These are phyloP conservation scores for Aureobasidium sp. DNA, from an alignment of 2,329 filamentous ascomycete genomes.

Conservation along the genomic window DNA sequence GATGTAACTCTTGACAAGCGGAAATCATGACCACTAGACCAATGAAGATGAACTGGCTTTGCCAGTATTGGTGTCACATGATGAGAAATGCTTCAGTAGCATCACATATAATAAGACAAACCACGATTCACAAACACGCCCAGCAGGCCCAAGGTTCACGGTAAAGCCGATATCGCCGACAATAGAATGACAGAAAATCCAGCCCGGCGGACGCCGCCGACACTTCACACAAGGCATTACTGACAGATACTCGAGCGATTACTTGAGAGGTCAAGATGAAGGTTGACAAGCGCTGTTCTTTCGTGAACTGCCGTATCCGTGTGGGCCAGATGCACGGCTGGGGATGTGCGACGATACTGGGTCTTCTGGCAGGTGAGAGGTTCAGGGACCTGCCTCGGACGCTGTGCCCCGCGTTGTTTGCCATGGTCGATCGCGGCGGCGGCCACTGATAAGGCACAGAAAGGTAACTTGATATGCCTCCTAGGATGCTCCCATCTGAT, in stretches of 20 bases:
- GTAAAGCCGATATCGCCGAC: not conserved
- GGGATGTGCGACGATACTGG: not conserved
- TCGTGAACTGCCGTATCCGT: not conserved
- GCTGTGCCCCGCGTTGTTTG: constrained; percentile 9
- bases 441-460: constrained; percentile 12
- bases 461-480: not conserved
- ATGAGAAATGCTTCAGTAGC: not conserved
- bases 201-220: constrained; percentile 4
- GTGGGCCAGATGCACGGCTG: not conserved
- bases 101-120: no score
- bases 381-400: not conserved
- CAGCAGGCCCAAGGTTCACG: no score
- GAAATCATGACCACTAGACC: constrained; percentile 10
- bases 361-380: not conserved
- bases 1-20: constrained; percentile 2
- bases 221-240: not conserved
- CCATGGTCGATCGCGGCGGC: constrained; percentile 8
- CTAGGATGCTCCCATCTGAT: not conserved
- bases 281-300: not conserved
- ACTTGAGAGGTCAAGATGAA: not conserved
- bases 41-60: not conserved
- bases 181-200: not conserved
- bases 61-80: constrained; percentile 4
- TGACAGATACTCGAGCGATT: not conserved
- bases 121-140: no score